A percentile compares a stretch with the other conserved stretches of the same genome.
Conservation (phyloP, 768 basidiomycete genomes). For the Lactifluus subvellereus region DNA sequence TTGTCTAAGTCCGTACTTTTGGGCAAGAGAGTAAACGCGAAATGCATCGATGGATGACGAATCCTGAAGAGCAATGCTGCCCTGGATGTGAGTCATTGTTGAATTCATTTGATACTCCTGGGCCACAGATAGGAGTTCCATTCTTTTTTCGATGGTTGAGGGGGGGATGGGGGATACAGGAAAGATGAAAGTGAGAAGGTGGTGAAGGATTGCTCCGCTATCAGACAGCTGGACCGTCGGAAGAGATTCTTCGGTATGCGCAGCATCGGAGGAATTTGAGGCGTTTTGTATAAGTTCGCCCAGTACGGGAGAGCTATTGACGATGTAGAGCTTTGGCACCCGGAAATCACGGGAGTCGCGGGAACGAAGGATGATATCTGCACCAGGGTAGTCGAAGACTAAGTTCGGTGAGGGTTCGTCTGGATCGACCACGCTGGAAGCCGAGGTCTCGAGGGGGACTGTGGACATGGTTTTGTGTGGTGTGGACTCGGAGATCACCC, state of each 20-base stretch:
- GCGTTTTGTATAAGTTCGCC: background rate
- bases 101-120: conserved; percentile 2
- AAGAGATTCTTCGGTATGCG: background rate
- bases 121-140: conserved; percentile 2
- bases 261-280: background rate
- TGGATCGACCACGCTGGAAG: background rate
- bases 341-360: background rate
- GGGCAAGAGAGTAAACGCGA: background rate
- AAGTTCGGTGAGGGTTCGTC: background rate
- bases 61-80: background rate
- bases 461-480: too few species aligned
- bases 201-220: background rate
- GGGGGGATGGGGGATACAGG: background rate
- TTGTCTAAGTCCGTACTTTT: background rate
- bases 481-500: too few species aligned
- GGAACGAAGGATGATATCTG: conserved; percentile 4
- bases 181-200: conserved; percentile 11
- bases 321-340: background rate
- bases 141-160: background rate
- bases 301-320: background rate
- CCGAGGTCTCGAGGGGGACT: background rate
- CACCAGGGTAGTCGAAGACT: background rate
- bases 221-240: background rate
- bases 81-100: background rate
- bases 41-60: background rate